phyloP scores from a whole-genome alignment of 2,329 filamentous ascomycete species.

The Aspergillus carbonarius region DNA sequence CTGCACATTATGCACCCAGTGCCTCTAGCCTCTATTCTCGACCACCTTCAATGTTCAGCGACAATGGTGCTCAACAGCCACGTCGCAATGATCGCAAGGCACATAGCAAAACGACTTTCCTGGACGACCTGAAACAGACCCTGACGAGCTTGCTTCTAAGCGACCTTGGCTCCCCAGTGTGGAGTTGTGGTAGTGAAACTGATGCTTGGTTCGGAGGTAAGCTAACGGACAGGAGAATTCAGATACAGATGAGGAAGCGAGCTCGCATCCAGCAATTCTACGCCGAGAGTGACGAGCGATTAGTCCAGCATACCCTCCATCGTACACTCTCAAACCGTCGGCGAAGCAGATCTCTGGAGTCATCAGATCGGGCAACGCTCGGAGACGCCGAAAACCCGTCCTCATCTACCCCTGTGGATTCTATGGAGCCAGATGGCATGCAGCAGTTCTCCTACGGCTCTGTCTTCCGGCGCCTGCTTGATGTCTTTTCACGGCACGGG shows the following conservation, averaged over 20 bases:
- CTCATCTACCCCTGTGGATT: neutral
- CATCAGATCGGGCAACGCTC: conserved; percentile 14
- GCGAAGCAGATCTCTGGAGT: conserved; percentile 38
- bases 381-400: neutral
- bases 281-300: conserved; percentile 35
- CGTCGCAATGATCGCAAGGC: conserved; percentile 38
- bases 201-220: conserved; percentile 74
- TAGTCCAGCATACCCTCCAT: conserved; percentile 24
- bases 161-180: conserved; percentile 82
- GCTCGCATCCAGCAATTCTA: conserved; percentile 41
- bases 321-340: conserved; percentile 24
- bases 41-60: conserved; percentile 44
- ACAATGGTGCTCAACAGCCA: conserved; percentile 32
- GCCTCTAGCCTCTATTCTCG: conserved; percentile 57
- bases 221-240: conserved; percentile 50
- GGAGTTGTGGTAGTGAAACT: conserved; percentile 87
- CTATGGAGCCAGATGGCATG: conserved; percentile 25
- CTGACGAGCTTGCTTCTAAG: conserved; percentile 83
- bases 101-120: conserved; percentile 75
- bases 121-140: conserved; percentile 73
- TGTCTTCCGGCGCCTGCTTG: conserved; percentile 75
- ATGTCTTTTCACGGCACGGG: conserved; percentile 83
- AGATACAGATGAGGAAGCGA: conserved; percentile 40
- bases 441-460: conserved; percentile 71
- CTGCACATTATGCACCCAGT: conserved; percentile 63